Evolutionary conservation across 2,329 filamentous ascomycete species (phyloP), one percentile per base, ranked within the genome.

Genomic region (Pestalotiopsis sp.): DNA sequence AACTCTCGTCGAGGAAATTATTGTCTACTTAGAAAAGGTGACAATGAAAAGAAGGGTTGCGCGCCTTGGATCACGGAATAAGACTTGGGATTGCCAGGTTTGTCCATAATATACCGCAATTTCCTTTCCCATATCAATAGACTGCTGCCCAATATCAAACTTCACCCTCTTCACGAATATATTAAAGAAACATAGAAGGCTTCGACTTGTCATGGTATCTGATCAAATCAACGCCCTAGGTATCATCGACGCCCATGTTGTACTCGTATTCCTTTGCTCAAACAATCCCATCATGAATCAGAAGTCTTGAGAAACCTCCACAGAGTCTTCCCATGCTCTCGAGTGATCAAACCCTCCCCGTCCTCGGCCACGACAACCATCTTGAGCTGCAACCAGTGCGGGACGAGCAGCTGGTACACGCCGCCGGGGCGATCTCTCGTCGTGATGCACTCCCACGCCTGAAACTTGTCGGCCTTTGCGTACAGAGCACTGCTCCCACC

Each of bases 401-500:
- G 49, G n/a, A 45, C 49, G 45, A 65, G 67, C 14, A 68, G 61
- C 39, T 68, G 67, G 49, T 68, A 68, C 23, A 49, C 67, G 20
- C 67, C 67, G 6, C 45, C 23, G 14, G 67, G 67, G 20, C 58
- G 61, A 6, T 57, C 52, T n/a, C 62, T 64, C 13, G 67, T 57
- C 7, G 63, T 68, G 6, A 68, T 60, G 57, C 39, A 57, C 61
- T 68, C 67, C 67, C 67, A 64, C 1, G 41, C 61, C 1, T 65
- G 20, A 14, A 65, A 59, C 14, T 25, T 14, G 4, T 5, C 38
- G 14, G 25, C 20, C 61, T 12, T 20, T n/a, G 67, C 61, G n/a
- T n/a, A n/a, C 49, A 65, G 25, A 4, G 20, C 12, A 7, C 58
- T 36, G 13, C 38, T 65, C 2, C 25, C 25, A 25, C 65, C 52